Evolutionary conservation across 1,284 basidiomycete genomes (phyloP), one percentile per base, ranked within the genome.

Genomic region (Ustanciosporium gigantosporum): DNA sequence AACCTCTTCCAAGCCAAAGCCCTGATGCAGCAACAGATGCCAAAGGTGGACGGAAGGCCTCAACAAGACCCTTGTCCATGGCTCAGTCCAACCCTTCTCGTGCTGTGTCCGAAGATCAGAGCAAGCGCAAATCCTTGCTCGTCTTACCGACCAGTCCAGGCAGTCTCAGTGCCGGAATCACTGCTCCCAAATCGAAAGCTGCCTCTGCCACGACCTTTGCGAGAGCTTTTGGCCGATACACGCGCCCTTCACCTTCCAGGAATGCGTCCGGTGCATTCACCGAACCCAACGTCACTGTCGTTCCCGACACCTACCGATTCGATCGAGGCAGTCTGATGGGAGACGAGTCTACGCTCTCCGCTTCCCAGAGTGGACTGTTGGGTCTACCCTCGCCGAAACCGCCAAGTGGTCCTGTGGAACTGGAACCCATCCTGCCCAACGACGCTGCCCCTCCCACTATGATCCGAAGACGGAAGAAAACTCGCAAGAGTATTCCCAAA

Each of bases 371-470:
- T 8, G 27, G 9, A n/a, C n/a, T 29, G 27, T 6, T 37, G 13
- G 17, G 9, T 9, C 62, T 55, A 51, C 73, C 62, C 17, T 36
- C 76, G 70, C 71, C 70, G 32, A 40, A 65, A 5, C 59, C 71
- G 31, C 79, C 79, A 14, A 78, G 78, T 8, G 79, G 79, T 2
- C 89, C 88, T 0, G 91, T 96, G 4, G 90, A 94, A 34, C 82
- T 98, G 8, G 88, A 91, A 51, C 88, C 89, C 1, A 95, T 97
- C 66, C 88, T 94, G 20, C 89, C 90, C 0, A 86, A 84, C 9
- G 88, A 85, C 23, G 83, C 87, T 6, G 88, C 91, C 64, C 93
- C 94, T 1, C 94, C 94, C 0, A 83, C 84, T 0, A 78, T 84
- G 22, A 31, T 56, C 8, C 56, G 56, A 31, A 59, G 41, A 25